phyloP scores from a whole-genome alignment of 805 yeast genomes.

The Ogataea henricii region DNA sequence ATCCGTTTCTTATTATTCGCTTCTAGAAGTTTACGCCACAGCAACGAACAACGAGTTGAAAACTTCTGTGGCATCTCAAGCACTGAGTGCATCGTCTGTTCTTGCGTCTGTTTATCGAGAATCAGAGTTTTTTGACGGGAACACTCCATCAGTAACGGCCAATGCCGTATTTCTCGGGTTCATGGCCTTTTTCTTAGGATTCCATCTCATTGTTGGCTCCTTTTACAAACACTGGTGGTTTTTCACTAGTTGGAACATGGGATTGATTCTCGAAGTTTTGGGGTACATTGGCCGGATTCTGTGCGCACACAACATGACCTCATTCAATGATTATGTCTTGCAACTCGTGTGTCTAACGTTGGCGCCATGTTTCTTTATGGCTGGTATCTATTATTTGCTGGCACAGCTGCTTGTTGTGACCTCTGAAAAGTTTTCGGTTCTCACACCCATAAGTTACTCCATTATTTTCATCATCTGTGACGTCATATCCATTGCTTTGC shows the following conservation, averaged over 20 bases:
- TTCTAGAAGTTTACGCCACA: slow-evolving; percentile 27
- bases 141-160: slow-evolving; percentile 54
- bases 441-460: slow-evolving; percentile 62
- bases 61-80: slow-evolving; percentile 22
- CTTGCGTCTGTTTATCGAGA: slow-evolving; percentile 18
- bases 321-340: slow-evolving; percentile 49
- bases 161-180: slow-evolving; percentile 58
- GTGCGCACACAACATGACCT: slow-evolving; percentile 40
- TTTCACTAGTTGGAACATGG: slow-evolving; percentile 55
- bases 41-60: slow-evolving; percentile 22
- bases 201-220: slow-evolving; percentile 46
- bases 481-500: slow-evolving; percentile 61
- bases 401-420: slow-evolving; percentile 67
- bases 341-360: slow-evolving; percentile 72
- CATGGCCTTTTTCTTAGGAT: slow-evolving; percentile 48
- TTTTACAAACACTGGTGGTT: slow-evolving; percentile 66
- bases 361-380: slow-evolving; percentile 85
- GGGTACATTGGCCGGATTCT: slow-evolving; percentile 68
- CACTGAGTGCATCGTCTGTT: slow-evolving; percentile 26
- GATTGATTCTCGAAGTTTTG: slow-evolving; percentile 58
- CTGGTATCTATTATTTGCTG: slow-evolving; percentile 72
- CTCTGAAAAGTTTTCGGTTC: slow-evolving; percentile 52
- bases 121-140: slow-evolving; percentile 38
- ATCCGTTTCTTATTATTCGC: slow-evolving; percentile 25
- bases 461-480: slow-evolving; percentile 69